Conservation (phyloP, 2,329 filamentous ascomycete genomes). For the Calonectria leucothoes region DNA sequence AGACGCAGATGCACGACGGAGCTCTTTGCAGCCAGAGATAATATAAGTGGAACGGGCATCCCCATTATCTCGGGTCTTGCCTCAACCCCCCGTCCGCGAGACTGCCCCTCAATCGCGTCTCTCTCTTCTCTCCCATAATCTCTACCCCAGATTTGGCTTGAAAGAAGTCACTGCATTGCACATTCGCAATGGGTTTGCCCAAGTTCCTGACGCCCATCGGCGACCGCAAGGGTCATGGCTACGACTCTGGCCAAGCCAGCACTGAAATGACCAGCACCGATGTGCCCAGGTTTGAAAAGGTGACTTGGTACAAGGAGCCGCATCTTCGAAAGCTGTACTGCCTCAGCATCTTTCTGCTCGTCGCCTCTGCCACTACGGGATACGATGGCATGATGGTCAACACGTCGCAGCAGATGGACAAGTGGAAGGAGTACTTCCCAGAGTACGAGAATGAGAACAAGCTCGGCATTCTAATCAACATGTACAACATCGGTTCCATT, state of each 20-base stretch:
- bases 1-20: constrained; percentile 21
- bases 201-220: constrained; percentile 38
- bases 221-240: constrained; percentile 30
- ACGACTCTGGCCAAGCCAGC: constrained; percentile 38
- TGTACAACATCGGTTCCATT: constrained; percentile 64
- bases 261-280: constrained; percentile 55
- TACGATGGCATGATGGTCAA: constrained; percentile 73
- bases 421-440: constrained; percentile 64
- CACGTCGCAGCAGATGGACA: constrained; percentile 67
- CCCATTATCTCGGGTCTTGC: constrained; percentile 20
- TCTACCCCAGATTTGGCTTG: constrained; percentile 7
- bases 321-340: constrained; percentile 68
- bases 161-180: not conserved
- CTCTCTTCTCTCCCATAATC: constrained; percentile 10
- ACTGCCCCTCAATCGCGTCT: constrained; percentile 19
- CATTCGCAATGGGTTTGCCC: constrained; percentile 37
- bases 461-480: constrained; percentile 62
- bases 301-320: constrained; percentile 67
- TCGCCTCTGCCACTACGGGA: constrained; percentile 71
- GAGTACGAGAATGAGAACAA: constrained; percentile 51
- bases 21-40: constrained; percentile 17
- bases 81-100: constrained; percentile 31
- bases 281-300: constrained; percentile 63
- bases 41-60: constrained; percentile 39
- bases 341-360: constrained; percentile 64